phyloP scores from a whole-genome alignment of 1,139 yeast species.

The Suhomyces chickasaworum region DNA sequence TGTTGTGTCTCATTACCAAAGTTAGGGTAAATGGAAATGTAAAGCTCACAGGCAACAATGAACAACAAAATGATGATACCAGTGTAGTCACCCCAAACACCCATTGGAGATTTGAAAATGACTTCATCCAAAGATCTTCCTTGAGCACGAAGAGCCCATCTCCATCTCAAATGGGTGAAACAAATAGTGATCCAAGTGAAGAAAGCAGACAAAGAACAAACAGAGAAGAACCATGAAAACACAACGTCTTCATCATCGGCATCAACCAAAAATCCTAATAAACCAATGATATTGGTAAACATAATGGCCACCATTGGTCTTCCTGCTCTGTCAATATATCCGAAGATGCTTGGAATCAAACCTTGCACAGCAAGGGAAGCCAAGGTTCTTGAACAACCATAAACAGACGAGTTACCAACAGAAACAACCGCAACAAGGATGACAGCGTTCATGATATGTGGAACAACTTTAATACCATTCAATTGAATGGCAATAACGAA shows the following conservation, averaged over 20 bases:
- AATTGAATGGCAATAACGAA: slow-evolving; percentile 44
- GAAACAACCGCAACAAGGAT: slow-evolving; percentile 53
- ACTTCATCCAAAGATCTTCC: slow-evolving; percentile 50
- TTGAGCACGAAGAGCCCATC: slow-evolving; percentile 50
- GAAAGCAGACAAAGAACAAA: slow-evolving; percentile 64
- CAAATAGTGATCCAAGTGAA: slow-evolving; percentile 61
- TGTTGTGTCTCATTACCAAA: slow-evolving; percentile 21
- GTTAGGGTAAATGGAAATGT: slow-evolving; percentile 49
- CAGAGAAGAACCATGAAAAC: slow-evolving; percentile 66
- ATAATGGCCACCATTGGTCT: slow-evolving; percentile 57
- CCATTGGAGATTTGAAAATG: slow-evolving; percentile 50
- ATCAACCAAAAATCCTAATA: slow-evolving; percentile 62
- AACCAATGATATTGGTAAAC: slow-evolving; percentile 55
- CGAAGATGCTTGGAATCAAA: slow-evolving; percentile 46
- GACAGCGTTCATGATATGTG: slow-evolving; percentile 58
- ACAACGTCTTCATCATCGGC: slow-evolving; percentile 48
- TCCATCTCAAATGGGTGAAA: slow-evolving; percentile 50
- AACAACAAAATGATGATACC: slow-evolving; percentile 45
- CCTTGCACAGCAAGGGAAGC: slow-evolving; percentile 56
- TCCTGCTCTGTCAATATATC: slow-evolving; percentile 58
- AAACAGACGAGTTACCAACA: slow-evolving; percentile 58
- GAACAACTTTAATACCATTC: slow-evolving; percentile 43
- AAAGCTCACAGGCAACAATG: slow-evolving; percentile 50
- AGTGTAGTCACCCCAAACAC: slow-evolving; percentile 48
- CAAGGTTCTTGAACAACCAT: slow-evolving; percentile 56